phyloP scores from a whole-genome alignment of 1,139 yeast species.

The Pneumocystis jirovecii region DNA sequence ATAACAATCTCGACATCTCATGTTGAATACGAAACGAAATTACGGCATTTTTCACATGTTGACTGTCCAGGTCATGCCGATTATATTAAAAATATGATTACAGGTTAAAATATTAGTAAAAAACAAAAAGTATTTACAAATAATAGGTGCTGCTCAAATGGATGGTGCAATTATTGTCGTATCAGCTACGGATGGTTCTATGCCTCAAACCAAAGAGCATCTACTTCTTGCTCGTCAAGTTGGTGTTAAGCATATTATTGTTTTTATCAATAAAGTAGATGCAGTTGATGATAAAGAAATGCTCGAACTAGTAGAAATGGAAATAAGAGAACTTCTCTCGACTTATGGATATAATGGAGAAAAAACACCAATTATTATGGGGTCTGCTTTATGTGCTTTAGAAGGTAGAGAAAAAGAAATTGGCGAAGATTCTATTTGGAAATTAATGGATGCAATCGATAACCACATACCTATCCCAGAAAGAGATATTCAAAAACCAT shows the following conservation, averaged over 20 bases:
- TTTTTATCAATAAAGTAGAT: conserved; percentile 94
- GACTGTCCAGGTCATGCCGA: conserved; percentile 99
- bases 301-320: conserved; percentile 99
- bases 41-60: conserved; percentile 91
- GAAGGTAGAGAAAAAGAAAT: conserved; percentile 82
- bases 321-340: conserved; percentile 89
- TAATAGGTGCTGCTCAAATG: conserved; percentile 76
- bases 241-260: conserved; percentile 96
- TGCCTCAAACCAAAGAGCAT: conserved; percentile 99
- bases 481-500: conserved; percentile 93
- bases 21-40: conserved; percentile 84
- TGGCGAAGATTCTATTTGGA: conserved; percentile 71
- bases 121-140: not conserved
- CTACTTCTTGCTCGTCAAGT: conserved; percentile 96
- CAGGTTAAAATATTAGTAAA: conserved; percentile 34
- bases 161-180: conserved; percentile 99
- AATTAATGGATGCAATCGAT: conserved; percentile 83
- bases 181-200: conserved; percentile 97
- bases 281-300: conserved; percentile 97
- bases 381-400: conserved; percentile 94
- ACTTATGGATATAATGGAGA: conserved; percentile 97
- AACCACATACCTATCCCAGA: conserved; percentile 89
- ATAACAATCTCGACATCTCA: conserved; percentile 96
- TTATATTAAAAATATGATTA: conserved; percentile 96
- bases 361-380: conserved; percentile 94